A percentile compares a stretch with the other conserved stretches of the same genome.
Evolutionary conservation across 257 asterid species (phyloP).

Genomic region (Solanum pinnatisectum): DNA sequence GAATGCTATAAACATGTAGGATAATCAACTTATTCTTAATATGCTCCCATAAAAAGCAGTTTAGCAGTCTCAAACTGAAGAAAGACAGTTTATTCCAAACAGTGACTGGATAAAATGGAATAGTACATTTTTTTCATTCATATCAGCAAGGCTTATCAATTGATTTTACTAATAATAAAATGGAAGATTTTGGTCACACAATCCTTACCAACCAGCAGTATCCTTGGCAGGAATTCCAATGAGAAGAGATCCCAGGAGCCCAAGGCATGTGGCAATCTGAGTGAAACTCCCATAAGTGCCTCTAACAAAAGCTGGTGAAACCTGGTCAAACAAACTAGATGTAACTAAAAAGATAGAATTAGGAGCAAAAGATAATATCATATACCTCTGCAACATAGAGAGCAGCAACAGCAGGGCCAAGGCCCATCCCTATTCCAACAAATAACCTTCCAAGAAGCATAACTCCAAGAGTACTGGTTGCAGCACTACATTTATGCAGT

Average conservation of each 20-base stretch:
- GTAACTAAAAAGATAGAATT: neutral
- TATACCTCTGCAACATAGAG: constrained; percentile 88
- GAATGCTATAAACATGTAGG: neutral
- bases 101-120: neutral
- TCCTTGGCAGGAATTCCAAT: constrained; percentile 80
- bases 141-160: neutral
- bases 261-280: constrained; percentile 89
- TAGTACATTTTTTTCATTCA: neutral
- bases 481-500: constrained; percentile 5
- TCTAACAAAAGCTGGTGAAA: constrained; percentile 85
- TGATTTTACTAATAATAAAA: neutral
- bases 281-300: constrained; percentile 90
- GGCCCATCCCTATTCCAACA: constrained; percentile 90
- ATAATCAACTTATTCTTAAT: neutral
- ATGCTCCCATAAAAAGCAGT: neutral
- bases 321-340: constrained; percentile 39
- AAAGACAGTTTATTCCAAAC: neutral
- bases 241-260: constrained; percentile 61
- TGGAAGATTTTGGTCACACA: neutral
- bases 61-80: neutral
- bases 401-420: constrained; percentile 94
- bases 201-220: constrained; percentile 60
- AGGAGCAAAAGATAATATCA: neutral
- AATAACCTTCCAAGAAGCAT: constrained; percentile 92
- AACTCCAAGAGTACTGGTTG: constrained; percentile 60